Evolutionary conservation across 2,329 filamentous ascomycete genomes (phyloP).

Genomic region (Sarocladium kiliense): DNA sequence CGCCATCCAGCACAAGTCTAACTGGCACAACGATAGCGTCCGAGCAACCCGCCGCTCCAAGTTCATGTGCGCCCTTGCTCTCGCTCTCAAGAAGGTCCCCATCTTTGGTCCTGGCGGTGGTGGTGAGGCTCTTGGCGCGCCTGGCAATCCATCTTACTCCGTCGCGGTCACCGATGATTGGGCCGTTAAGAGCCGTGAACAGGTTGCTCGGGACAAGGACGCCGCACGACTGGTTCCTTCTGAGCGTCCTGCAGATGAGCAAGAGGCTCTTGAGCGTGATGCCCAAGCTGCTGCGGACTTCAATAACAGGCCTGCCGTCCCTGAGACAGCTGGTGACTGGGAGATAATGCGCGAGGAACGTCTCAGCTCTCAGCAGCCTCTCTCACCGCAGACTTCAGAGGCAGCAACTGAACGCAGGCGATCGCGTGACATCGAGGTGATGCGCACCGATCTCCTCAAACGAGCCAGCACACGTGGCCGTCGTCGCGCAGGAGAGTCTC

Average conservation of each 20-base stretch:
- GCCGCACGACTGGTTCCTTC: constrained; percentile 59
- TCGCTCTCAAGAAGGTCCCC: constrained; percentile 80
- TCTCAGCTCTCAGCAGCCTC: background rate
- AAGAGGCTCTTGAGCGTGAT: constrained; percentile 30
- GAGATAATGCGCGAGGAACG: constrained; percentile 9
- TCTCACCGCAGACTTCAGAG: constrained; percentile 24
- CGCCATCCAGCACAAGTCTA: constrained; percentile 86
- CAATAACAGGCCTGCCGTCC: constrained; percentile 30
- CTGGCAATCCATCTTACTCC: constrained; percentile 75
- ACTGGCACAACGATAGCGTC: constrained; percentile 83
- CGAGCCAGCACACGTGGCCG: constrained; percentile 43
- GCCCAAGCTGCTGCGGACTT: constrained; percentile 39
- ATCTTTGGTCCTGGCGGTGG: constrained; percentile 79
- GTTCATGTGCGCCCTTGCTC: constrained; percentile 90
- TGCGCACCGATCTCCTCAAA: constrained; percentile 31
- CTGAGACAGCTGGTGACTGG: constrained; percentile 13
- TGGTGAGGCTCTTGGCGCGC: constrained; percentile 53
- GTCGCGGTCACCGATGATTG: constrained; percentile 68
- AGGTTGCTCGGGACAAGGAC: constrained; percentile 54
- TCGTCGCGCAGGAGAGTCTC: constrained; percentile 42
- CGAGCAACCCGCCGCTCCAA: constrained; percentile 81
- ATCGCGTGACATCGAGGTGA: constrained; percentile 31
- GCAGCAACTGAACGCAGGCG: constrained; percentile 22
- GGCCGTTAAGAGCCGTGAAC: constrained; percentile 57
- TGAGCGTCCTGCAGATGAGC: constrained; percentile 19